A percentile compares a stretch with the other conserved stretches of the same genome.
Conservation (phyloP, 441 rosid species). For the Theobroma grandiflorum region DNA sequence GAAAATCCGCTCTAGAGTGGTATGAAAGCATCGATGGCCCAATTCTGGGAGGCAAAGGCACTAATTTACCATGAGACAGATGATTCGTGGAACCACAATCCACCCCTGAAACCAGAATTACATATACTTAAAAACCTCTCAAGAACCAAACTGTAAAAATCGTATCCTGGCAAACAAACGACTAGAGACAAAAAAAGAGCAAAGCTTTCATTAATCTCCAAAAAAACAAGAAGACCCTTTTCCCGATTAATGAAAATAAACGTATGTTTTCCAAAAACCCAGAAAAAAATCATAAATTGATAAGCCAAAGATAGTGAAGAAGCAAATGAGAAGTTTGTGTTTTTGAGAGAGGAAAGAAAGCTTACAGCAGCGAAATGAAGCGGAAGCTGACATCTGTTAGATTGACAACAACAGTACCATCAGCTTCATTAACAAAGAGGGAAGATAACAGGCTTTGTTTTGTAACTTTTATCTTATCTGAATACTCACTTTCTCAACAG, state of each 20-base stretch:
- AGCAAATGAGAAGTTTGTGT: conserved; percentile 10
- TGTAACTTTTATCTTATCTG: conserved; percentile 14
- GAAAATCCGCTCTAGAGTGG: conserved; percentile 30
- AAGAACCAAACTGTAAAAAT: not conserved
- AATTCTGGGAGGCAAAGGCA: conserved; percentile 10
- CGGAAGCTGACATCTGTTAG: conserved; percentile 20
- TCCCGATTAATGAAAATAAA: conserved; percentile 10
- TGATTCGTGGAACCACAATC: not conserved
- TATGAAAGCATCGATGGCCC: conserved; percentile 34
- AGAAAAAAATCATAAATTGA: not conserved
- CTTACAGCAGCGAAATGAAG: conserved; percentile 30
- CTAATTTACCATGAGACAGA: not conserved
- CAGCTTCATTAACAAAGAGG: not conserved
- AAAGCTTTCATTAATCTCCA: not conserved
- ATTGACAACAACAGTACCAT: conserved; percentile 5
- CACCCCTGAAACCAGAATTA: conserved; percentile 22
- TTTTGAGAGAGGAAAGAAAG: not conserved
- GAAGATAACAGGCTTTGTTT: not conserved
- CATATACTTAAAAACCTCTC: not conserved
- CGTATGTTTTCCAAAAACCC: not conserved
- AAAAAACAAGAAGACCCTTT: conserved; percentile 7
- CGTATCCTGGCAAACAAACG: not conserved
- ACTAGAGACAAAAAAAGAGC: not conserved
- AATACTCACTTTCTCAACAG: conserved; percentile 1
- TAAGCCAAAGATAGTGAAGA: conserved; percentile 8